phyloP scores from a whole-genome alignment of 805 yeast genomes.

The Jamesozyma jinghongensis region DNA sequence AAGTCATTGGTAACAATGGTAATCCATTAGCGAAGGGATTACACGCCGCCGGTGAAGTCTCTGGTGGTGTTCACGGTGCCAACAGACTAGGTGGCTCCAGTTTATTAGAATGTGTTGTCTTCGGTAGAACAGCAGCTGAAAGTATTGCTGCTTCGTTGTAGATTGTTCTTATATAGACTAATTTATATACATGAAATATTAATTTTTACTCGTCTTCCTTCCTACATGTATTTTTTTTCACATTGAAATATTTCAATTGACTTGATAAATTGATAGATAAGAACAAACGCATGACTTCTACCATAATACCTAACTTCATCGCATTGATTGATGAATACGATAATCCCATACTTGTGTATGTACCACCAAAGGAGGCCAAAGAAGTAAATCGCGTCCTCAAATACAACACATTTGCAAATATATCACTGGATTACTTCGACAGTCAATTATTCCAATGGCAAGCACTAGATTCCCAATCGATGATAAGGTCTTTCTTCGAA shows the following conservation, averaged over 20 bases:
- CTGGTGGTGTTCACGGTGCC: slow-evolving; percentile 62
- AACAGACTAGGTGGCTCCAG: slow-evolving; percentile 54
- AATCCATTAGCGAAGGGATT: slow-evolving; percentile 35
- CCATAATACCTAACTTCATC: slow-evolving; percentile 14
- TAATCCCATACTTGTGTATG: slow-evolving; percentile 23
- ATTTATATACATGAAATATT: too few species aligned
- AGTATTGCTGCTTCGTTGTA: slow-evolving; percentile 11
- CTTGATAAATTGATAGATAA: too few species aligned
- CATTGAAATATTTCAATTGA: too few species aligned
- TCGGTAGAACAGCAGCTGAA: slow-evolving; percentile 44
- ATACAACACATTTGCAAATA: slow-evolving; percentile 27
- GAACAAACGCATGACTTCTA: not conserved
- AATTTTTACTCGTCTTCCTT: too few species aligned
- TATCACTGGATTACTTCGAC: slow-evolving; percentile 27
- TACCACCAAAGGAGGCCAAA: slow-evolving; percentile 9
- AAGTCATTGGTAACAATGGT: slow-evolving; percentile 32
- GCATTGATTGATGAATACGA: slow-evolving; percentile 20
- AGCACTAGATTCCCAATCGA: slow-evolving; percentile 10
- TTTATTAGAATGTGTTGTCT: slow-evolving; percentile 51
- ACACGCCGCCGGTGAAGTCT: slow-evolving; percentile 58
- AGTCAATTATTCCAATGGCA: slow-evolving; percentile 22
- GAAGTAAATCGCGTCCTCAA: slow-evolving; percentile 20
- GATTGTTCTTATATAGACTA: too few species aligned
- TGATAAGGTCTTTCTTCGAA: slow-evolving; percentile 19
- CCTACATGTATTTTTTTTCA: too few species aligned